Evolutionary conservation across 768 basidiomycete genomes (phyloP), one percentile per base, ranked within the genome.

Genomic region (Baorangia bicolor): DNA sequence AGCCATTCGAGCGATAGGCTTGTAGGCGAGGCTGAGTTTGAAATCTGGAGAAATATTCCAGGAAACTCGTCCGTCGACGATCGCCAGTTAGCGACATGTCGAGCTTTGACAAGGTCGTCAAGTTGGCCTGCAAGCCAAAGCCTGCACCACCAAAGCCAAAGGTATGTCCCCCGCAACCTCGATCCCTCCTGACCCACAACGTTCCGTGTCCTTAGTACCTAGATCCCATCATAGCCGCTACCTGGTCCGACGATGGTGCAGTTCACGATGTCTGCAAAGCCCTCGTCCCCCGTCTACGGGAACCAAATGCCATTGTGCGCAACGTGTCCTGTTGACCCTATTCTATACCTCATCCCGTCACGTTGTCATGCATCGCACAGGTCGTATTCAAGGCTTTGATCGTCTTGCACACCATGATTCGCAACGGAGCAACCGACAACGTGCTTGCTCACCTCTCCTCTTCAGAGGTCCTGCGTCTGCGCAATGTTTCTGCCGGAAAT

Each of bases 361-460:
- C n/a, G n/a, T 21, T 23, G 12, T 46, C 27, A 23, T 38, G 31
- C 18, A 45, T 53, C 25, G 2, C 41, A 49, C 64, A 97, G 94
- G 82, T 98, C 61, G 94, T 92, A n/a, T 98, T 98, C 84, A 99
- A 99, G 69, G 94, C 94, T 0, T 78, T 98, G 62, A 88, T 99
- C 64, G 92, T 96, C 4, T 77, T 98, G 8, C 97, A 99, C 70
- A 92, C 87, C 31, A 94, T 99, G 92, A 91, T 98, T 69, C 86
- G 97, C 27, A 93, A 92, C 58, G 97, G 97, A n/a, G 82, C 91
- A 3, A 97, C 95, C 7, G 94, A 98, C 77, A 92, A 94, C 68
- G 83, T 98, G 13, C 81, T 98, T 20, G 78, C 83, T 13, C 88
- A 94, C 72, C 81, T 98, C 37, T 87, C 92, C 6, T 82, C 86